These are phyloP conservation scores for Microdochium trichocladiopsis DNA, from an alignment of 2,329 filamentous ascomycete genomes.

Conservation along the genomic window DNA sequence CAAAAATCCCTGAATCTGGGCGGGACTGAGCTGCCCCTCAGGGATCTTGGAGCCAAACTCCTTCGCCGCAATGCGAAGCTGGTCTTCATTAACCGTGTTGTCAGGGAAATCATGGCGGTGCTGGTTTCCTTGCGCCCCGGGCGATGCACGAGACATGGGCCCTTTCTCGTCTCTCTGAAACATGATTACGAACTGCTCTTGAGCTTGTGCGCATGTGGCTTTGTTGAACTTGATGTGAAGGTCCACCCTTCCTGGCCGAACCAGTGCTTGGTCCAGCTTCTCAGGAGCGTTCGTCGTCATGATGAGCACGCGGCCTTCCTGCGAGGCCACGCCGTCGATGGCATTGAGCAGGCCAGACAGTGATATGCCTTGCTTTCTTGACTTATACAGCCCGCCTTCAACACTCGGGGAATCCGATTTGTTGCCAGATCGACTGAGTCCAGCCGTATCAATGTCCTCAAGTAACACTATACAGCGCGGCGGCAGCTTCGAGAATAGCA, in stretches of 20 bases:
- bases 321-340: conserved; percentile 74
- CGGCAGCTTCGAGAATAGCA: conserved; percentile 54
- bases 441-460: conserved; percentile 64
- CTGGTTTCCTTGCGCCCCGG: too few relatives aligned
- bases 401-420: background rate
- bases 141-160: too few relatives aligned
- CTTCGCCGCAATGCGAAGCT: conserved; percentile 12
- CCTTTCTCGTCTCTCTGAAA: conserved; percentile 39
- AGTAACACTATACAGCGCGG: conserved; percentile 58
- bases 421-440: conserved; percentile 36
- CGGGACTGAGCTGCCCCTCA: conserved; percentile 33
- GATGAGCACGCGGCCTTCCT: conserved; percentile 72
- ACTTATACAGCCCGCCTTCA: conserved; percentile 14
- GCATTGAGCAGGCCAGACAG: conserved; percentile 76
- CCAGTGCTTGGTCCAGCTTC: conserved; percentile 64
- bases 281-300: conserved; percentile 79
- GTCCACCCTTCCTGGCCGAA: conserved; percentile 68
- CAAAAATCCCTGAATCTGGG: conserved; percentile 59
- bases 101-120: too few relatives aligned
- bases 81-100: too few relatives aligned
- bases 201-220: conserved; percentile 44
- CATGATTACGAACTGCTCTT: conserved; percentile 55
- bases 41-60: conserved; percentile 44
- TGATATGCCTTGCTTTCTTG: conserved; percentile 50
- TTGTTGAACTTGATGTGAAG: conserved; percentile 58